Evolutionary conservation across 2,329 filamentous ascomycete genomes (phyloP).

Genomic region (Xylaria sp.): DNA sequence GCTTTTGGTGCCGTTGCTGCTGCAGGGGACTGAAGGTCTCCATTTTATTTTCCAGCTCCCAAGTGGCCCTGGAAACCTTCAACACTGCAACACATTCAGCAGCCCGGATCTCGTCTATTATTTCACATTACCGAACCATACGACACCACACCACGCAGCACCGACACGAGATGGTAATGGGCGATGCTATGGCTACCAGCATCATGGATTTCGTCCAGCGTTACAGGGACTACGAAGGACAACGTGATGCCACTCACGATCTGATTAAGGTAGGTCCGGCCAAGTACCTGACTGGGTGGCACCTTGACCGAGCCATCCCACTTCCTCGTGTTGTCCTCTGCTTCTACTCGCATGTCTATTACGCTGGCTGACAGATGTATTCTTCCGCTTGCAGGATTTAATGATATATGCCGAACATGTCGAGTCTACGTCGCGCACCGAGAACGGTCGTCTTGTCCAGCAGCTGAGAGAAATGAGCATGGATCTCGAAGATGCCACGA

Average conservation of each 20-base stretch:
- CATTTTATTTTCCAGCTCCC: conserved; percentile 33
- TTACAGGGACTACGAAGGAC: conserved; percentile 51
- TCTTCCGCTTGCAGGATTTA: conserved; percentile 48
- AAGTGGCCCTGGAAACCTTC: conserved; percentile 13
- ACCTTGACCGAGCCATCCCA: conserved; percentile 2
- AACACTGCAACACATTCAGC: conserved; percentile 9
- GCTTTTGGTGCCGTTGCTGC: conserved; percentile 4
- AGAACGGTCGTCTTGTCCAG: conserved; percentile 50
- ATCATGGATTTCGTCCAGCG: conserved; percentile 55
- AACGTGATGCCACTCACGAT: conserved; percentile 49
- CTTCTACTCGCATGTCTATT: conserved; percentile 7
- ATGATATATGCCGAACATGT: conserved; percentile 52
- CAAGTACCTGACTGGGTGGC: neutral
- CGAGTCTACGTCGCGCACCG: conserved; percentile 50
- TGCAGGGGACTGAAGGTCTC: conserved; percentile 18
- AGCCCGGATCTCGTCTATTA: neutral
- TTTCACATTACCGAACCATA: neutral
- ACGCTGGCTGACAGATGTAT: conserved; percentile 7
- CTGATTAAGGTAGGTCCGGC: conserved; percentile 57
- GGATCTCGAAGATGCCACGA: conserved; percentile 57
- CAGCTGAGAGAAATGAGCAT: conserved; percentile 53
- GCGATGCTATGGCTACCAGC: conserved; percentile 37
- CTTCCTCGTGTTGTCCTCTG: conserved; percentile 7
- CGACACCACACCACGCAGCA: conserved; percentile 3
- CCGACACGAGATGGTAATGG: too few relatives aligned